phyloP scores from a whole-genome alignment of 208 protist genomes.

The Trypanosoma melophagium region DNA sequence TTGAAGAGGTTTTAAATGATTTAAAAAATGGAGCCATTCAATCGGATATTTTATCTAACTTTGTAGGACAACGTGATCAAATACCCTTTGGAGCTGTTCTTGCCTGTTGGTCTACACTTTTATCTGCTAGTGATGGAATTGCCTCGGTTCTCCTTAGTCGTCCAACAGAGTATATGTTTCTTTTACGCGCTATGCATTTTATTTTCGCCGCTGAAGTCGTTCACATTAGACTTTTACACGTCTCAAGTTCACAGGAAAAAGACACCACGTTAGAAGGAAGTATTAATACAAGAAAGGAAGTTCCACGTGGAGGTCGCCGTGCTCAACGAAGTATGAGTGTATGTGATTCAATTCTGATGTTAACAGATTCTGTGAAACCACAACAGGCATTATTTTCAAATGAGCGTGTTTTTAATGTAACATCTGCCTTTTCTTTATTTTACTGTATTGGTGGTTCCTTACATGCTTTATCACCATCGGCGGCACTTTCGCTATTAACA shows the following conservation, averaged over 20 bases:
- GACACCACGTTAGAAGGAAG: not conserved
- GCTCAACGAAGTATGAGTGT: slow-evolving; percentile 29
- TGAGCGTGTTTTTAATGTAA: slow-evolving; percentile 37
- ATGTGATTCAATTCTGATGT: slow-evolving; percentile 21
- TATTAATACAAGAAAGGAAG: not conserved
- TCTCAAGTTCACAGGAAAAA: slow-evolving; percentile 14
- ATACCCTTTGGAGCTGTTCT: slow-evolving; percentile 38
- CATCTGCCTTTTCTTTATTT: slow-evolving; percentile 54
- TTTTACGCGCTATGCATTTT: slow-evolving; percentile 56
- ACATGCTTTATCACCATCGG: slow-evolving; percentile 4
- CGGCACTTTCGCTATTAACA: slow-evolving; percentile 37
- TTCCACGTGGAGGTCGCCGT: not conserved
- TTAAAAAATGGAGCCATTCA: slow-evolving; percentile 32
- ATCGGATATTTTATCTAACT: slow-evolving; percentile 51
- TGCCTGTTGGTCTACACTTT: slow-evolving; percentile 56
- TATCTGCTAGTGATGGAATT: slow-evolving; percentile 47
- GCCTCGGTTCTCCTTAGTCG: slow-evolving; percentile 44
- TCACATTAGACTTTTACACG: slow-evolving; percentile 56
- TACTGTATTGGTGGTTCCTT: slow-evolving; percentile 37
- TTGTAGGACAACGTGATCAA: slow-evolving; percentile 51
- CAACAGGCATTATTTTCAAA: slow-evolving; percentile 44
- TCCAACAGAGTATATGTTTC: slow-evolving; percentile 59
- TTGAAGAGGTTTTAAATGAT: slow-evolving; percentile 28
- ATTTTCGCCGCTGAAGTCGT: slow-evolving; percentile 48
- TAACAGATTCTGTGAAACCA: slow-evolving; percentile 10